Evolutionary conservation across 1,139 yeast genomes (phyloP).

Genomic region (Candida neerlandica): DNA sequence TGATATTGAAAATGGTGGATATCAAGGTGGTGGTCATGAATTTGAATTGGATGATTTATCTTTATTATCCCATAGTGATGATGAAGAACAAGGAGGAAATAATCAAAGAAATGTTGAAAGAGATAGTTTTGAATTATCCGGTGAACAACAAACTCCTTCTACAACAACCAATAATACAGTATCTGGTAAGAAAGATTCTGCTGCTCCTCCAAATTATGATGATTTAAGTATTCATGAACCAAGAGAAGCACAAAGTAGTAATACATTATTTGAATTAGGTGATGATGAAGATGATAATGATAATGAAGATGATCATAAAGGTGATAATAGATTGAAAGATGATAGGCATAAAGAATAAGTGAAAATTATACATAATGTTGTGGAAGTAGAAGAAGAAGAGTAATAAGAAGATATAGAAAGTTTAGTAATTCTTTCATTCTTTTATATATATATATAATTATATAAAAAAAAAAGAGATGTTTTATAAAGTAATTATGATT

Average conservation of each 20-base stretch:
- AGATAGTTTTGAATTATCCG: slow-evolving; percentile 40
- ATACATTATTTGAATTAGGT: slow-evolving; percentile 42
- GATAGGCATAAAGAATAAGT: slow-evolving; percentile 13
- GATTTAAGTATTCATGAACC: slow-evolving; percentile 13
- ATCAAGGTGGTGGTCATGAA: slow-evolving; percentile 50
- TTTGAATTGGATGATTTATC: slow-evolving; percentile 78
- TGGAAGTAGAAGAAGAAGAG: not conserved
- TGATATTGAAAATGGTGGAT: slow-evolving; percentile 36
- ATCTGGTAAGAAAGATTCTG: slow-evolving; percentile 22
- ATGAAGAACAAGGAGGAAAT: slow-evolving; percentile 27
- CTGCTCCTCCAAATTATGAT: slow-evolving; percentile 16
- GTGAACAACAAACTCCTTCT: not conserved
- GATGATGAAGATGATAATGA: slow-evolving; percentile 36
- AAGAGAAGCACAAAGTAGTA: slow-evolving; percentile 17
- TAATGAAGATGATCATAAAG: slow-evolving; percentile 28
- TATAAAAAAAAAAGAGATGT: not conserved
- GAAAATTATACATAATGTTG: not conserved
- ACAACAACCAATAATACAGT: too few species aligned
- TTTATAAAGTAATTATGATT: not conserved
- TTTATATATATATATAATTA: too few species aligned
- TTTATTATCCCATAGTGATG: slow-evolving; percentile 55
- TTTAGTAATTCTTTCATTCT: not conserved
- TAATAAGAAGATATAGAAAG: not conserved
- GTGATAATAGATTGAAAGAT: slow-evolving; percentile 35
- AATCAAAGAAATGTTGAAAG: slow-evolving; percentile 19